Conservation (phyloP, 176 grass and related monocot genomes). For the Eremochloa ophiuroides region DNA sequence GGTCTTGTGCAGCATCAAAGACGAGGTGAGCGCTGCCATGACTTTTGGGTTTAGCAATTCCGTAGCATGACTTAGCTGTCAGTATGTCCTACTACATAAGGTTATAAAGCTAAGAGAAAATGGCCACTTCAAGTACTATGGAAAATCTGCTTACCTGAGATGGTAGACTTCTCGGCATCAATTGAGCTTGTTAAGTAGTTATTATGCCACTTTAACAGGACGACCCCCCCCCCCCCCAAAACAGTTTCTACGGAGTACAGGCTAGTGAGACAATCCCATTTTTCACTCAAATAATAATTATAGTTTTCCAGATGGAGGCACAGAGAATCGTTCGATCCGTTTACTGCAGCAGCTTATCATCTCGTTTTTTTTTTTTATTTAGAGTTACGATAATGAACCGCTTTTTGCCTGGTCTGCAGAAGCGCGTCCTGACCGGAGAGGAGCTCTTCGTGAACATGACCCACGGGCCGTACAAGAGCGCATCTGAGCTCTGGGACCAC, state of each 20-base stretch:
- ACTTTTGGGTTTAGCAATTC: background rate
- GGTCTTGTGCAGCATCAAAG: slow-evolving; percentile 64
- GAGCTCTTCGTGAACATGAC: slow-evolving; percentile 71
- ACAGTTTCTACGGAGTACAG: background rate
- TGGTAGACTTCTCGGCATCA: background rate
- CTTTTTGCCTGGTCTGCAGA: slow-evolving; percentile 36
- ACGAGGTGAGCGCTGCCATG: slow-evolving; percentile 41
- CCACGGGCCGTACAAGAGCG: slow-evolving; percentile 58
- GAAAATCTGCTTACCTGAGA: background rate
- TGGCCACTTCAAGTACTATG: background rate
- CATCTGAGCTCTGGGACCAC: slow-evolving; percentile 61
- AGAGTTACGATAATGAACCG: background rate
- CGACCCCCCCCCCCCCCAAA: too few species aligned
- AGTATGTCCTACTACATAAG: background rate
- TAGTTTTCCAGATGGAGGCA: background rate
- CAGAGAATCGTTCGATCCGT: slow-evolving; percentile 11
- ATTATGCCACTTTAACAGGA: background rate
- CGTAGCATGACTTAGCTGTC: background rate
- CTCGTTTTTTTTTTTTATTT: background rate
- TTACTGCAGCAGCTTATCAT: background rate
- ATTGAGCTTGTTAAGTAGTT: background rate
- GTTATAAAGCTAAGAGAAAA: background rate
- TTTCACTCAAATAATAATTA: background rate
- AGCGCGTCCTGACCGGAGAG: slow-evolving; percentile 61
- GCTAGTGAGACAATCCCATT: background rate